These are phyloP conservation scores for Dothideomycetidae sp. DNA, from an alignment of 2,329 filamentous ascomycete species.

Conservation along the genomic window DNA sequence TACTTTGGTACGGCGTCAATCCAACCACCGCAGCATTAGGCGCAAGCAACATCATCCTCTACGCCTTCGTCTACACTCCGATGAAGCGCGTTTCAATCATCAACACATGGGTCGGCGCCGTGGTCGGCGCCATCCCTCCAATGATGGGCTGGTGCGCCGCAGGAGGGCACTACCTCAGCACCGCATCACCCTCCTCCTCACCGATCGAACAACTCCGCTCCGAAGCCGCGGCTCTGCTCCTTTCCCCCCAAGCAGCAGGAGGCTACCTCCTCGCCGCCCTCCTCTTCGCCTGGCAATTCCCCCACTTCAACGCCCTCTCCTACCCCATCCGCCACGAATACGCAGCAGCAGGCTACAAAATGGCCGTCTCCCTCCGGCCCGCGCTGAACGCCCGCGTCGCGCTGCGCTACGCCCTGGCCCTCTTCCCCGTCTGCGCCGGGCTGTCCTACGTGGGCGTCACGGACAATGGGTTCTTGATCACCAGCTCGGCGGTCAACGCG, in stretches of 20 bases:
- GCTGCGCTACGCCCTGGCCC: slow-evolving; percentile 68
- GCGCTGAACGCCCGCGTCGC: slow-evolving; percentile 75
- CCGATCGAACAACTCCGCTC: slow-evolving; percentile 12
- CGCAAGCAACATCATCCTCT: slow-evolving; percentile 70
- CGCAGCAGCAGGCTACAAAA: slow-evolving; percentile 49
- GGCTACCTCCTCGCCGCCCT: slow-evolving; percentile 80
- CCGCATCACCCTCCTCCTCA: slow-evolving; percentile 4
- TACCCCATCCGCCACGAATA: slow-evolving; percentile 87
- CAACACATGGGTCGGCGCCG: slow-evolving; percentile 89
- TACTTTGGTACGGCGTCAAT: slow-evolving; percentile 82
- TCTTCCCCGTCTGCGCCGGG: slow-evolving; percentile 72
- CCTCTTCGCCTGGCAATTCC: slow-evolving; percentile 93
- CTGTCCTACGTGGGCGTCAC: slow-evolving; percentile 70
- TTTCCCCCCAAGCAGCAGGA: slow-evolving; percentile 35
- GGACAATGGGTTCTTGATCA: slow-evolving; percentile 69
- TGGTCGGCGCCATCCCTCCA: slow-evolving; percentile 87
- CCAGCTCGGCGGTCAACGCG: slow-evolving; percentile 66
- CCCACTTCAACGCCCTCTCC: slow-evolving; percentile 90
- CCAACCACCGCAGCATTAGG: slow-evolving; percentile 82
- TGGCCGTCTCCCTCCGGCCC: slow-evolving; percentile 79
- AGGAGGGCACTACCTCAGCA: slow-evolving; percentile 63
- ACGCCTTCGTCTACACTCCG: slow-evolving; percentile 85
- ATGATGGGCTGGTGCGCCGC: slow-evolving; percentile 98
- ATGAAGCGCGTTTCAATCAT: slow-evolving; percentile 73
- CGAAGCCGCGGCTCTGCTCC: slow-evolving; percentile 22